phyloP scores from a whole-genome alignment of 108 stramenopile genomes.

The Pseudonitzschia delicatissima region DNA sequence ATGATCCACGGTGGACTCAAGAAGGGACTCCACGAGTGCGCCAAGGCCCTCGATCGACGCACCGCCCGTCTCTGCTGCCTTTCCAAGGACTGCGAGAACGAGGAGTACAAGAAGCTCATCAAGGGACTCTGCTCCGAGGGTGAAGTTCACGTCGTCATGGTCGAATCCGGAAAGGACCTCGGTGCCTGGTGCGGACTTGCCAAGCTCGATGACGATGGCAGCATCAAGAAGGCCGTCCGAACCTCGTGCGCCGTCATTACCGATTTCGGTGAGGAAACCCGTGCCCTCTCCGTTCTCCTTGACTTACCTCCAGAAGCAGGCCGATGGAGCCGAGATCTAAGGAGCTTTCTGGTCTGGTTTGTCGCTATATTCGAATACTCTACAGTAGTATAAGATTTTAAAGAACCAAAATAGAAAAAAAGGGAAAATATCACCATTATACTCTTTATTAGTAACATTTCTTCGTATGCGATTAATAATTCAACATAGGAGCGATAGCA shows the following conservation, averaged over 20 bases:
- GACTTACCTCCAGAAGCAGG: slow-evolving; percentile 97
- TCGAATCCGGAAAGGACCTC: slow-evolving; percentile 92
- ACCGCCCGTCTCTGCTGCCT: slow-evolving; percentile 98
- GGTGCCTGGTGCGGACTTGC: slow-evolving; percentile 98
- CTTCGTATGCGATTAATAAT: too few species aligned
- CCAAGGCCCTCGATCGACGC: slow-evolving; percentile 97
- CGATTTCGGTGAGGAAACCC: slow-evolving; percentile 98
- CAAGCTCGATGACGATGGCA: slow-evolving; percentile 96
- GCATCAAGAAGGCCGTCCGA: slow-evolving; percentile 95
- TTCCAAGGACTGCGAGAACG: slow-evolving; percentile 98
- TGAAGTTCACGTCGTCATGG: slow-evolving; percentile 97
- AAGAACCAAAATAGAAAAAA: too few species aligned
- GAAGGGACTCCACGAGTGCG: slow-evolving; percentile 98
- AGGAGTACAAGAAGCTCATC: slow-evolving; percentile 98
- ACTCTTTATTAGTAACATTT: too few species aligned
- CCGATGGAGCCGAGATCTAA: slow-evolving; percentile 42
- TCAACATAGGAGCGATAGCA: too few species aligned
- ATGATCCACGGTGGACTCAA: slow-evolving; percentile 97
- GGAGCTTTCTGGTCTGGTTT: background rate
- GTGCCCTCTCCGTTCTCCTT: slow-evolving; percentile 91
- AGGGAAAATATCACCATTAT: too few species aligned
- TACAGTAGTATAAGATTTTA: too few species aligned
- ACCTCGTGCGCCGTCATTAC: slow-evolving; percentile 97
- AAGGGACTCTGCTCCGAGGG: slow-evolving; percentile 98
- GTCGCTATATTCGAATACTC: too few species aligned